These are phyloP conservation scores for Colletotrichum sojae DNA, from an alignment of 2,329 filamentous ascomycete genomes.

Conservation along the genomic window DNA sequence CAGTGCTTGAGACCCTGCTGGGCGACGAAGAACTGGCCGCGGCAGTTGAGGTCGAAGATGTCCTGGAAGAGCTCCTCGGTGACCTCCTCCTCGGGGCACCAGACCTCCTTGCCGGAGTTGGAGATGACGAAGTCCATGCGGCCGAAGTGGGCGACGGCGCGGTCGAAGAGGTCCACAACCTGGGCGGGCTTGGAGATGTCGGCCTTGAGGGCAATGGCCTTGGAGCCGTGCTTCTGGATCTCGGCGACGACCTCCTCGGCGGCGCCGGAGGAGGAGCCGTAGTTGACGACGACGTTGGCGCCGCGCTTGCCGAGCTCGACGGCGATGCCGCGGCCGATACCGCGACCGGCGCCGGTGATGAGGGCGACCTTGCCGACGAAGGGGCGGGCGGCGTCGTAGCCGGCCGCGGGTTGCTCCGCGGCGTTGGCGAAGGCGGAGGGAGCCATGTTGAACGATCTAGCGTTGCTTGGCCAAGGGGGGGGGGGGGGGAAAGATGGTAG, in stretches of 20 bases:
- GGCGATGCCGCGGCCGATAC: constrained; percentile 77
- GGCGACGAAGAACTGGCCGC: constrained; percentile 83
- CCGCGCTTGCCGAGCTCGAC: constrained; percentile 77
- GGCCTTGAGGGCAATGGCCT: constrained; percentile 72
- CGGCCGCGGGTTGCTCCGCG: constrained; percentile 43
- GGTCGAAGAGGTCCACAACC: constrained; percentile 75
- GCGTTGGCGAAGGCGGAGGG: constrained; percentile 46
- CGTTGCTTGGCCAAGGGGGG: constrained; percentile 7
- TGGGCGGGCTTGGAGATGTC: constrained; percentile 73
- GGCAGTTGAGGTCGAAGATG: constrained; percentile 79
- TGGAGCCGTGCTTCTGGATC: constrained; percentile 69
- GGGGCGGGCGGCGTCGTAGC: constrained; percentile 51
- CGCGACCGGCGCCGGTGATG: constrained; percentile 75
- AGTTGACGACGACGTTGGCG: constrained; percentile 77
- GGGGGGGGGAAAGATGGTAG: not conserved
- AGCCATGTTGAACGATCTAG: constrained; percentile 45
- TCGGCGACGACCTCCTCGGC: constrained; percentile 71
- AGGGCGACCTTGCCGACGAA: constrained; percentile 69
- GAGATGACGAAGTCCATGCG: constrained; percentile 80
- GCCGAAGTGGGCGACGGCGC: constrained; percentile 76
- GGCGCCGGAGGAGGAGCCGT: constrained; percentile 67
- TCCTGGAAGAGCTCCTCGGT: constrained; percentile 79
- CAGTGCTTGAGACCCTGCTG: constrained; percentile 82
- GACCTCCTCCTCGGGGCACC: constrained; percentile 79
- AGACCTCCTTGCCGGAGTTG: constrained; percentile 80